Base-by-base conservation (phyloP, 139 green algal genomes). In the Volvox reticuliferus region DNA sequence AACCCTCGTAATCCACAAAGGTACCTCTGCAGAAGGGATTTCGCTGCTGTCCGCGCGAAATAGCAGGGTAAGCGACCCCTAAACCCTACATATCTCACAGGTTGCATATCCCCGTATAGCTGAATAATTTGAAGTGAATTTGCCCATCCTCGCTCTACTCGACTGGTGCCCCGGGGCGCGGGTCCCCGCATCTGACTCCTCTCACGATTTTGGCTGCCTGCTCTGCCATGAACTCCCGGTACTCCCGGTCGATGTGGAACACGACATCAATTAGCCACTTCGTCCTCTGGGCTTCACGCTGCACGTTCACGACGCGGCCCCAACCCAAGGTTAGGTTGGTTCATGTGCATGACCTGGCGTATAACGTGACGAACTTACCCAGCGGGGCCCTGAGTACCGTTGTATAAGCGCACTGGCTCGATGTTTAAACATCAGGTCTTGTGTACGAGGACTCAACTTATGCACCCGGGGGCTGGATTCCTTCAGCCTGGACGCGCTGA, bases 191-290 rank as follows among this genome's bases (percentile, higher is more conserved):
- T 55, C 44, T 55, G 44, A 55, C 2, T 5, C 82, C 13, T 24
- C 85, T 82, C 30, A 90, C 86, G 22, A 91, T 86, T 61, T 91
- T 44, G 17, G 69, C 44, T 17, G 77, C 91, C 68, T 92, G 91
- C 44, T 92, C 83, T 55, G 79, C 62, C 21, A 94, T 88, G 82
- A 91, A 91, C 18, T 91, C n/a, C 24, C 88, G 85, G 88, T 87
- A 91, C 69, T 89, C 82, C 21, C 78, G 90, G 69, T 94, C 92
- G 37, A 94, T 93, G 79, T 93, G 89, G 33, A 50, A 63, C 16
- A 94, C 92, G n/a, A 94, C 13, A 30, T 94, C 92, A 12, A 93
- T 24, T 36, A 94, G 84, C 92, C 92, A 94, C 36, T 92, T 92
- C 13, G 88, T 94, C 21, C 89, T 78, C 36, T 92, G 85, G 28